phyloP scores from a whole-genome alignment of 148 eudicot genomes.

The Pharnaceum exiguum region DNA sequence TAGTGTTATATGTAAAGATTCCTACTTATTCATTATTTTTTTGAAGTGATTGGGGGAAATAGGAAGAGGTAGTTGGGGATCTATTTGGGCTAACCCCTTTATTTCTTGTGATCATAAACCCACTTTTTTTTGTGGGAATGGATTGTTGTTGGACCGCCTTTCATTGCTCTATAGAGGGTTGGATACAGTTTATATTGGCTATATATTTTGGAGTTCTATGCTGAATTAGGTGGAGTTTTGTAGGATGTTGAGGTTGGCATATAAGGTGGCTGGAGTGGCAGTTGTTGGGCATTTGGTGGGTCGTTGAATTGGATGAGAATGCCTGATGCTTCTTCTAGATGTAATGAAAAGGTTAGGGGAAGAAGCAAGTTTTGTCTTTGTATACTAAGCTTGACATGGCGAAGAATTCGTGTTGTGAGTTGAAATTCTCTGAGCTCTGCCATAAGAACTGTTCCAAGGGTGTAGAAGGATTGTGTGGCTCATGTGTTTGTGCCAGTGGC shows the following conservation, averaged over 20 bases:
- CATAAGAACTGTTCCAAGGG: constrained; percentile 39
- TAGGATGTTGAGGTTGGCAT: no score
- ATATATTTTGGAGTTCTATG: no score
- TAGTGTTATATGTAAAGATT: constrained; percentile 7
- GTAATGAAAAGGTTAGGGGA: constrained; percentile 56
- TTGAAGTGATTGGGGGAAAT: constrained; percentile 13
- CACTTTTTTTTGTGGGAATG: constrained; percentile 53
- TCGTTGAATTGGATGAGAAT: constrained; percentile 67
- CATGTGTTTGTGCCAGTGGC: constrained; percentile 44
- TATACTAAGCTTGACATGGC: constrained; percentile 31
- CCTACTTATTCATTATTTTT: constrained; percentile 30
- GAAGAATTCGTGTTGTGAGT: constrained; percentile 26
- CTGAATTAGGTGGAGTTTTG: no score
- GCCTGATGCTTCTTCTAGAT: constrained; percentile 44
- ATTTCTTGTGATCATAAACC: constrained; percentile 29
- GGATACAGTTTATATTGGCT: constrained; percentile 12
- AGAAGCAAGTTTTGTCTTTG: constrained; percentile 22
- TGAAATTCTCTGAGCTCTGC: constrained; percentile 27
- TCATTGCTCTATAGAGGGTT: constrained; percentile 1
- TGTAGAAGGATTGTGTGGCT: constrained; percentile 58
- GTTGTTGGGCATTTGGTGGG: constrained; percentile 27
- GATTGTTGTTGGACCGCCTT: background rate
- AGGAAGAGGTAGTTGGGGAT: constrained; percentile 12
- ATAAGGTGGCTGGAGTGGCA: constrained; percentile 16
- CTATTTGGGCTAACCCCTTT: no score